Evolutionary conservation across 176 grass and related monocot genomes (phyloP).

Genomic region (Carex parvula): DNA sequence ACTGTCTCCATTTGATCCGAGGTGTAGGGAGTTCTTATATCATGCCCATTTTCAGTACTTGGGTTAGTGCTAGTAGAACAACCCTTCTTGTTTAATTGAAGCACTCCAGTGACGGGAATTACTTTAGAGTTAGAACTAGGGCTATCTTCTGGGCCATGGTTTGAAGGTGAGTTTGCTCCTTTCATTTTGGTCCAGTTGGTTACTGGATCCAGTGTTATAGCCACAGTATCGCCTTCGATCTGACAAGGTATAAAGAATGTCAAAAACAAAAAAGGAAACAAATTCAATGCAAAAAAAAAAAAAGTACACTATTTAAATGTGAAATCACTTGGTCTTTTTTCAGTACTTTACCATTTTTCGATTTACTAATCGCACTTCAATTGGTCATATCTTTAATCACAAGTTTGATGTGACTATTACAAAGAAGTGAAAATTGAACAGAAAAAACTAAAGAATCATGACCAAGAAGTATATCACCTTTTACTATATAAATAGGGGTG

Average conservation of each 20-base stretch:
- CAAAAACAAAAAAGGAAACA: conserved; percentile 20
- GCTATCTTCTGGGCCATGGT: conserved; percentile 35
- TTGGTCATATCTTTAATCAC: not conserved
- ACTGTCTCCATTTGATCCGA: conserved; percentile 5
- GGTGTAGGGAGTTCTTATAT: conserved; percentile 29
- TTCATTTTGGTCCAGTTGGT: conserved; percentile 72
- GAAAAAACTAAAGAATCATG: not conserved
- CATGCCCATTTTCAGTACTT: conserved; percentile 40
- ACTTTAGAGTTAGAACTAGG: conserved; percentile 33
- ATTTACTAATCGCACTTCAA: not conserved
- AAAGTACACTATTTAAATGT: not conserved
- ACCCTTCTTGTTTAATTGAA: conserved; percentile 53
- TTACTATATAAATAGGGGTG: not conserved
- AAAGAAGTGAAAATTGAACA: not conserved
- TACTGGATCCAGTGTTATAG: conserved; percentile 66
- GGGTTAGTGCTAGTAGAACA: conserved; percentile 65
- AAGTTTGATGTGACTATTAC: not conserved
- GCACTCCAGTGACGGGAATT: conserved; percentile 32
- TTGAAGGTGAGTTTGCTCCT: conserved; percentile 45
- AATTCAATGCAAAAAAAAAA: not conserved
- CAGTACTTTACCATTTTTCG: not conserved
- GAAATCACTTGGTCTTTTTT: conserved; percentile 16
- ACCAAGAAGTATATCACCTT: not conserved
- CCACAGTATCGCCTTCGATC: conserved; percentile 96
- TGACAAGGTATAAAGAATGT: conserved; percentile 28